Percentiles rank a stretch among this genome's conserved stretches.
phyloP scores from a whole-genome alignment of 495 filamentous ascomycete species.

The Penicillium angulare region DNA sequence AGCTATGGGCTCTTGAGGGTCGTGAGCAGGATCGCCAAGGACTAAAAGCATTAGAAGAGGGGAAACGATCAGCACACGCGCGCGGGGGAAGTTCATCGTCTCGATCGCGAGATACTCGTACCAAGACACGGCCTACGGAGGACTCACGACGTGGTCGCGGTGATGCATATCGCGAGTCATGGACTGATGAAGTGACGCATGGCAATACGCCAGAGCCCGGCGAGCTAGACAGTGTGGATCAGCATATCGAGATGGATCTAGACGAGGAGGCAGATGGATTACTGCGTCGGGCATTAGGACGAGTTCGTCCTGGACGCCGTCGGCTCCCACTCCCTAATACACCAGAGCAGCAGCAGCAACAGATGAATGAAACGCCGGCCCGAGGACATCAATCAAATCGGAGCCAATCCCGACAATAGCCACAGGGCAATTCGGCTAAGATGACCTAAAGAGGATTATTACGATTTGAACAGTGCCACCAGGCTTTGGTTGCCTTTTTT shows the following conservation, averaged over 20 bases:
- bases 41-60: constrained; percentile 16
- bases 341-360: no score
- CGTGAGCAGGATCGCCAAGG: constrained; percentile 23
- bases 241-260: constrained; percentile 43
- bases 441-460: background rate
- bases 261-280: constrained; percentile 43
- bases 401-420: constrained; percentile 25
- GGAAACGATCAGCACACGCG: background rate
- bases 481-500: background rate
- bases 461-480: background rate
- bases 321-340: constrained; percentile 2
- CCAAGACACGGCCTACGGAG: constrained; percentile 13
- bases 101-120: constrained; percentile 29
- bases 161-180: constrained; percentile 28
- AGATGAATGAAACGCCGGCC: constrained; percentile 26
- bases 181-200: constrained; percentile 39
- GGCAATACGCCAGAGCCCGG: constrained; percentile 11
- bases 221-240: constrained; percentile 22
- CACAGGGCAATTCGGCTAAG: background rate
- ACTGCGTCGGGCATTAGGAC: constrained; percentile 34
- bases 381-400: constrained; percentile 22
- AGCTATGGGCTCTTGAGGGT: constrained; percentile 58
- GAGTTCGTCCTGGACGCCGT: constrained; percentile 30
- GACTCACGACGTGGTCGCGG: constrained; percentile 25
- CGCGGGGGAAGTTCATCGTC: constrained; percentile 15